Evolutionary conservation across 805 yeast species (phyloP).

Genomic region (Brettanomyces custersianus): DNA sequence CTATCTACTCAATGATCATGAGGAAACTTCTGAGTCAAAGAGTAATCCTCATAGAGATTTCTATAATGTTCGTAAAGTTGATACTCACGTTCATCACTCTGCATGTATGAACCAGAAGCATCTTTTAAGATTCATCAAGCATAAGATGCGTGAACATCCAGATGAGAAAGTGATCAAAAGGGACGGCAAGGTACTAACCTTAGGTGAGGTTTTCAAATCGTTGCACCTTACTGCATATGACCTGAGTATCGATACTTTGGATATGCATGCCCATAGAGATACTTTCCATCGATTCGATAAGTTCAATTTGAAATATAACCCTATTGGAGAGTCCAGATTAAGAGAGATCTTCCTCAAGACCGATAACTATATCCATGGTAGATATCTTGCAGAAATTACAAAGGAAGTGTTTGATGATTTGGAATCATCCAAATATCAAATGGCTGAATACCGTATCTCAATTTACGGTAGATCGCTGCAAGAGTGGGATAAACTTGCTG

Average conservation of each 20-base stretch:
- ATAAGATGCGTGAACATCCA: conserved; percentile 80
- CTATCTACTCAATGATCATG: conserved; percentile 79
- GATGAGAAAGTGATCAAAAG: conserved; percentile 88
- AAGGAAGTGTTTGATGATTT: conserved; percentile 90
- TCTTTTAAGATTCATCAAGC: conserved; percentile 85
- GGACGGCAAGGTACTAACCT: conserved; percentile 81
- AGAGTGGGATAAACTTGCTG: conserved; percentile 95
- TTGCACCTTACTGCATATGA: conserved; percentile 90
- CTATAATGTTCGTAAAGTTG: conserved; percentile 93
- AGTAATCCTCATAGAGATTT: conserved; percentile 95
- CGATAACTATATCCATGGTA: conserved; percentile 84
- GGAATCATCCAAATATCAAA: conserved; percentile 92
- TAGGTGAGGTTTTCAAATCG: conserved; percentile 86
- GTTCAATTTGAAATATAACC: conserved; percentile 93
- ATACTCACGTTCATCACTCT: conserved; percentile 97
- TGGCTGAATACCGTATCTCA: conserved; percentile 94
- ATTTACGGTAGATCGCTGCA: conserved; percentile 81
- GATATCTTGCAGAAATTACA: conserved; percentile 87
- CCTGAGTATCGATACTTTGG: conserved; percentile 89
- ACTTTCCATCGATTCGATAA: conserved; percentile 97
- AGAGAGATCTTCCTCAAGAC: conserved; percentile 95
- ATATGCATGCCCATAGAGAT: conserved; percentile 99
- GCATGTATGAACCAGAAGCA: conserved; percentile 99
- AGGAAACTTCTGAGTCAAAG: conserved; percentile 84
- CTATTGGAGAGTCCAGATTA: conserved; percentile 95